Evolutionary conservation across 2,329 filamentous ascomycete species (phyloP), one percentile per base, ranked within the genome.

Genomic region (Grosmannia serpens): DNA sequence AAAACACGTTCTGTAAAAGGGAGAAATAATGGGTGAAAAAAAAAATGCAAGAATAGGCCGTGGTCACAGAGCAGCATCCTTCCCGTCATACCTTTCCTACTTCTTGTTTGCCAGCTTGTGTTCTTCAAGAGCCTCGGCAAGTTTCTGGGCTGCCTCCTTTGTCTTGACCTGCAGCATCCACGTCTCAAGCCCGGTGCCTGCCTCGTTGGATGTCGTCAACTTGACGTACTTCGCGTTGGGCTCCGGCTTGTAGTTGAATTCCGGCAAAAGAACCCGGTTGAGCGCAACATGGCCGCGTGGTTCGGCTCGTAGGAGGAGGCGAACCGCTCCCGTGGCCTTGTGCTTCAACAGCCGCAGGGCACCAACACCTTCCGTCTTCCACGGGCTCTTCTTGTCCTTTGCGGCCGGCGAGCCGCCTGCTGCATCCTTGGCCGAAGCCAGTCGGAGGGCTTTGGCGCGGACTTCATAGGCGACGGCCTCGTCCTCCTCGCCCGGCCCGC

Each of bases 81-180:
- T 26, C 31, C 22, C 17, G 29, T 22, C 26, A 13, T 35, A 22
- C 31, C 8, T 55, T 29, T n/a, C 20, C 24, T 69, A 76, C 65
- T 76, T 75, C 69, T 83, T 83, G 65, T 83, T 82, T 59, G 78
- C 75, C 59, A 72, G 69, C 71, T 84, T 84, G 65, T 82, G 70
- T 62, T 75, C 71, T 69, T 83, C 79, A 66, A 83, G 62, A 2
- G 71, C 73, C 20, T 69, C 69, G 1, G 79, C 78, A 47, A 89
- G 69, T 54, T 75, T 73, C 64, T 76, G 73, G 15, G 85, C 80
- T 49, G 84, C 65, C 41, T 81, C 77, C 62, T 77, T 74, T 3
- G 84, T 85, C 74, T 87, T 89, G 53, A 89, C 82, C 67, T 86
- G 83, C 20, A 91, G 70, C 67, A 86, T 80, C 85, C 85, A 91